Percentiles rank a stretch among this genome's conserved stretches.
phyloP scores from a whole-genome alignment of 1,284 basidiomycete species.

The Mycosarcoma maydis region DNA sequence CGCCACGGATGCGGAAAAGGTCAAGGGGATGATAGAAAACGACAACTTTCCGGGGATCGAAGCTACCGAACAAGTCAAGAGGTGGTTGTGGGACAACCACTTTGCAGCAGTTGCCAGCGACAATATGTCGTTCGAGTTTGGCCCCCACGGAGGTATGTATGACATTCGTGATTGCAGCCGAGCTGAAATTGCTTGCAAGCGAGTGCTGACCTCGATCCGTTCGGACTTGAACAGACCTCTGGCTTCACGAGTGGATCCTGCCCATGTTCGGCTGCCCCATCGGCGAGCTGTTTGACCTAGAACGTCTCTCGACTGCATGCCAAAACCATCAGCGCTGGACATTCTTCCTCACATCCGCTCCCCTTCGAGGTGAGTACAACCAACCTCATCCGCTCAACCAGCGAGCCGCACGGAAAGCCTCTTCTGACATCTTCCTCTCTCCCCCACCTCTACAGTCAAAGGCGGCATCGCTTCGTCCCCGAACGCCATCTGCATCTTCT shows the following conservation, averaged over 20 bases:
- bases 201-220: not conserved
- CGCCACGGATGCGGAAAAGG: slow-evolving; percentile 20
- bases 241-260: slow-evolving; percentile 44
- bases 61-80: slow-evolving; percentile 36
- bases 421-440: not conserved
- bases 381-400: not conserved
- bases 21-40: slow-evolving; percentile 36
- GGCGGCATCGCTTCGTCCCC: slow-evolving; percentile 44
- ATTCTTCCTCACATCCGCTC: slow-evolving; percentile 50
- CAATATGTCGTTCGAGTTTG: slow-evolving; percentile 41
- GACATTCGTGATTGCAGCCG: not conserved
- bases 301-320: slow-evolving; percentile 29
- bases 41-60: slow-evolving; percentile 44
- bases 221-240: slow-evolving; percentile 17
- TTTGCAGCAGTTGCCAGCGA: slow-evolving; percentile 44
- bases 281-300: slow-evolving; percentile 45
- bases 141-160: slow-evolving; percentile 36
- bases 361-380: slow-evolving; percentile 24
- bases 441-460: slow-evolving; percentile 21
- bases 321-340: slow-evolving; percentile 39
- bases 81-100: slow-evolving; percentile 41
- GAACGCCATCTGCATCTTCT: slow-evolving; percentile 47
- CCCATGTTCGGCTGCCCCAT: slow-evolving; percentile 47
- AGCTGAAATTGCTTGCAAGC: not conserved
- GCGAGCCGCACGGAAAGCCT: not conserved